A percentile compares a stretch with the other conserved stretches of the same genome.
Evolutionary conservation across 192 early-diverging fungal species (phyloP).

Genomic region (Coemansia sp.): DNA sequence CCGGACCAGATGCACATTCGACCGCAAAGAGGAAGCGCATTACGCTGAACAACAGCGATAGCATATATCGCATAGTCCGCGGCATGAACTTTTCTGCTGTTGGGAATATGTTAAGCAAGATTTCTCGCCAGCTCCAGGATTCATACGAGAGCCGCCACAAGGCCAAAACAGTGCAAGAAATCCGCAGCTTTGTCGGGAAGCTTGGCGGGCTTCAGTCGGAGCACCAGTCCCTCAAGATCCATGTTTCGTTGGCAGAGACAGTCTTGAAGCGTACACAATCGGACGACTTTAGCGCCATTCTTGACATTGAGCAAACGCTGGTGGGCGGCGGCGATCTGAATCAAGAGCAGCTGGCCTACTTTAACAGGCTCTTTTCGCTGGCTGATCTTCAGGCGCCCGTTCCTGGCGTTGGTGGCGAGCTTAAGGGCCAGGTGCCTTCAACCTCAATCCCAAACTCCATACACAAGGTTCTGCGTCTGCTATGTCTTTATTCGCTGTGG

Average conservation of each 20-base stretch:
- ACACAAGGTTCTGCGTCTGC: conserved; percentile 71
- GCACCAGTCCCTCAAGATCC: conserved; percentile 71
- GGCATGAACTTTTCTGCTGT: conserved; percentile 93
- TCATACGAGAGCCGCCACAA: conserved; percentile 88
- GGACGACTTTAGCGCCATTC: conserved; percentile 75
- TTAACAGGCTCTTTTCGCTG: conserved; percentile 87
- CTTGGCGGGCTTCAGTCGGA: conserved; percentile 81
- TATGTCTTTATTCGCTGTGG: conserved; percentile 82
- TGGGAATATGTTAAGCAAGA: conserved; percentile 74
- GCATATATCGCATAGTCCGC: conserved; percentile 76
- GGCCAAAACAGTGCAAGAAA: conserved; percentile 86
- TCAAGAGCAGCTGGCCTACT: conserved; percentile 34
- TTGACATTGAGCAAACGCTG: conserved; percentile 85
- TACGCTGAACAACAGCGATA: conserved; percentile 77
- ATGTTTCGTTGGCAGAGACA: conserved; percentile 69
- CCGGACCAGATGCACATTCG: conserved; percentile 8
- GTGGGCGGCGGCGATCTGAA: conserved; percentile 25
- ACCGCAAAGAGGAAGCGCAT: conserved; percentile 70
- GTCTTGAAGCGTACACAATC: conserved; percentile 77
- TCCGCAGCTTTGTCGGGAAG: conserved; percentile 90
- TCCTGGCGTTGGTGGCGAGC: conserved; percentile 31
- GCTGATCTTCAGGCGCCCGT: conserved; percentile 75
- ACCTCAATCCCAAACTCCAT: conserved; percentile 33
- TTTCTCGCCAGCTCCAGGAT: conserved; percentile 81
- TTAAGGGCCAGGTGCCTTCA: conserved; percentile 11